Percentiles rank a stretch among this genome's conserved stretches.
These are phyloP conservation scores for Dendrobium huoshanense DNA, from an alignment of 106 monocot species.

Conservation along the genomic window DNA sequence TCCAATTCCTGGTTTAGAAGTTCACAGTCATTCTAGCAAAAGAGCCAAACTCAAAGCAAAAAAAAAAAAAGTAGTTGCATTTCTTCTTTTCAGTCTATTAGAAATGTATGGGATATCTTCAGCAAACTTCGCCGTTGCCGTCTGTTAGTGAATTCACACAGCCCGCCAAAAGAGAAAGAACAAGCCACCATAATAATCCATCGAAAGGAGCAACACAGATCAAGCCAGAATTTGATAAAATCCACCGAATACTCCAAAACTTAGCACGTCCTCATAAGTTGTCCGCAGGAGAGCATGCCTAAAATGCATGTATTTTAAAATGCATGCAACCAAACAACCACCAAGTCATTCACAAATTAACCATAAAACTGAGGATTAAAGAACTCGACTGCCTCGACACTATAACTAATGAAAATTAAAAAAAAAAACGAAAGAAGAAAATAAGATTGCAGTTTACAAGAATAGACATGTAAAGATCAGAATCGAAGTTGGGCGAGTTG, in stretches of 20 bases:
- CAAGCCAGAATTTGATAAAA: neutral
- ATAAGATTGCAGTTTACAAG: constrained; percentile 32
- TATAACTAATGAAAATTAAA: neutral
- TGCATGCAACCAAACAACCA: too few species aligned
- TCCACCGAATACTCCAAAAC: neutral
- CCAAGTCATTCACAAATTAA: neutral
- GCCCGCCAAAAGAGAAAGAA: neutral
- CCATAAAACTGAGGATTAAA: neutral
- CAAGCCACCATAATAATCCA: neutral
- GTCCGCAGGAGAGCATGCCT: neutral
- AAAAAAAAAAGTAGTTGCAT: neutral
- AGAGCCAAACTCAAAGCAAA: neutral
- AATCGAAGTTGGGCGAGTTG: constrained; percentile 75
- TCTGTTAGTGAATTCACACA: neutral
- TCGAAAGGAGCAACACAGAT: neutral
- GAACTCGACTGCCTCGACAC: neutral
- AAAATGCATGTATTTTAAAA: neutral
- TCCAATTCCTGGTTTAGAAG: neutral
- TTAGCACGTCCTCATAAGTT: neutral
- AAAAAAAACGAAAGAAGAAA: neutral
- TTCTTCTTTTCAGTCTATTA: neutral
- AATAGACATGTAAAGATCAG: constrained; percentile 80
- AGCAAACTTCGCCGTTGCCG: neutral
- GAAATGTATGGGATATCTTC: neutral
- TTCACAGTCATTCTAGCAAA: neutral